Evolutionary conservation across 1,284 basidiomycete species (phyloP).

Genomic region (Farysia itapuensis): DNA sequence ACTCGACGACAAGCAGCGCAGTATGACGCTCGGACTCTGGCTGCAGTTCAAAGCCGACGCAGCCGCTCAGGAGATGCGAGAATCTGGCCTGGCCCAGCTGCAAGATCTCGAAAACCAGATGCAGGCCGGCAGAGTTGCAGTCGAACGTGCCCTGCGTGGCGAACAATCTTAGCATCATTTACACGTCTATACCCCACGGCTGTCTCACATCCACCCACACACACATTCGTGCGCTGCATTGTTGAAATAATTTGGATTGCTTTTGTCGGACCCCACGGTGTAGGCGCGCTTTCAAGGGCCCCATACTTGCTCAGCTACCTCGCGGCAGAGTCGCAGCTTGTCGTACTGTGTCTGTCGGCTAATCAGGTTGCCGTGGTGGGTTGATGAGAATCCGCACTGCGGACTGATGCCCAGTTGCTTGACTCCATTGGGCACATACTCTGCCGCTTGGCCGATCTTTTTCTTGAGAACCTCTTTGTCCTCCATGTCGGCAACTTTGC

Average conservation of each 20-base stretch:
- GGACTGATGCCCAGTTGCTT: conserved; percentile 70
- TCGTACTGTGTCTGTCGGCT: conserved; percentile 64
- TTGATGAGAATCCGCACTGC: conserved; percentile 75
- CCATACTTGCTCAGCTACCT: conserved; percentile 61
- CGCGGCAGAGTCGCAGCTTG: conserved; percentile 66
- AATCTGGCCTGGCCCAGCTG: conserved; percentile 12
- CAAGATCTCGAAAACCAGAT: conserved; percentile 17
- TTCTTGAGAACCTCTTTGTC: conserved; percentile 66
- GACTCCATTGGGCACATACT: conserved; percentile 66
- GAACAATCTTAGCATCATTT: neutral
- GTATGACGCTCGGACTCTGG: conserved; percentile 36
- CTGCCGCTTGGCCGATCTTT: conserved; percentile 70
- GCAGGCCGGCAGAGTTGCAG: conserved; percentile 1
- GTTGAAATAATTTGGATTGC: too few species aligned
- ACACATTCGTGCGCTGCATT: too few species aligned
- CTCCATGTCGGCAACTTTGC: conserved; percentile 72
- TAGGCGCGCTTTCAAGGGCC: too few species aligned
- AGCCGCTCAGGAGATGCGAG: conserved; percentile 29
- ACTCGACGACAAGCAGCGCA: conserved; percentile 11
- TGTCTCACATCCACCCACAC: too few species aligned
- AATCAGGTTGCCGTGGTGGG: conserved; percentile 61
- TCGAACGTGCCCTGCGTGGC: conserved; percentile 14
- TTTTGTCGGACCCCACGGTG: too few species aligned
- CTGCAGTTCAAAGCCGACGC: conserved; percentile 23
- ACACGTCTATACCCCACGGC: too few species aligned